Base-by-base conservation (phyloP, 2,329 filamentous ascomycete species). In the Coniochaeta prunicola region DNA sequence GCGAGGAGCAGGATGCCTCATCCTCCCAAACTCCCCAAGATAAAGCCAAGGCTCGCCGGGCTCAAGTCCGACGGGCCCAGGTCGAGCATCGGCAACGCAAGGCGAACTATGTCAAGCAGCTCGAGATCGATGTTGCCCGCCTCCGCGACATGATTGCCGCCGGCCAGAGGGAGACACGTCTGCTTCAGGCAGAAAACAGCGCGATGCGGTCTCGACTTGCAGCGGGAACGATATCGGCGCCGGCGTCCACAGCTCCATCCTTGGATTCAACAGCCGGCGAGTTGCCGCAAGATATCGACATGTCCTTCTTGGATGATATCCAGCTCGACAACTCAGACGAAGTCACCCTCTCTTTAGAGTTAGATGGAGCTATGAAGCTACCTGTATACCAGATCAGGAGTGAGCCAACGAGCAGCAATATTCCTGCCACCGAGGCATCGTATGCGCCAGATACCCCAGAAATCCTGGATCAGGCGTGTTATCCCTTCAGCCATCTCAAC, bases 41-140 rank as follows among this genome's bases (percentile, higher is more conserved):
- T 57, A 81, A 80, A 66, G 71, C 77, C 24, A 73, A 77, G 64
- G 61, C 72, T 17, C 77, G 81, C 4, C 76, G 81, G 0, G 76
- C 76, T 3, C 81, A 84, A 62, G 80, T 84, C 57, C 71, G 80
- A 2, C 75, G 73, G 24, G 81, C 81, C 1, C 81, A 84, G 72
- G 76, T 78, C 38, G 76, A 82, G 66, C 81, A 84, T 64, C 79
- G 81, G 17, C 77, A 80, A 67, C 78, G 81, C 65, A 83, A 83
- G 65, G 79, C 77, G 56, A 77, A 82, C 66, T 81, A 84, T 65
- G 74, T 79, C 62, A 77, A 76, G 64, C 72, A 82, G 69, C 76
- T 84, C 31, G 81, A 84, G 71, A 70, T 76, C 60, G 80, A 83
- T 63, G 69, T 80, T 19, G 71, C 74, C 15, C 71, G 73, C 61